These are phyloP conservation scores for Calonectria fujianensis DNA, from an alignment of 2,329 filamentous ascomycete genomes.

Conservation along the genomic window DNA sequence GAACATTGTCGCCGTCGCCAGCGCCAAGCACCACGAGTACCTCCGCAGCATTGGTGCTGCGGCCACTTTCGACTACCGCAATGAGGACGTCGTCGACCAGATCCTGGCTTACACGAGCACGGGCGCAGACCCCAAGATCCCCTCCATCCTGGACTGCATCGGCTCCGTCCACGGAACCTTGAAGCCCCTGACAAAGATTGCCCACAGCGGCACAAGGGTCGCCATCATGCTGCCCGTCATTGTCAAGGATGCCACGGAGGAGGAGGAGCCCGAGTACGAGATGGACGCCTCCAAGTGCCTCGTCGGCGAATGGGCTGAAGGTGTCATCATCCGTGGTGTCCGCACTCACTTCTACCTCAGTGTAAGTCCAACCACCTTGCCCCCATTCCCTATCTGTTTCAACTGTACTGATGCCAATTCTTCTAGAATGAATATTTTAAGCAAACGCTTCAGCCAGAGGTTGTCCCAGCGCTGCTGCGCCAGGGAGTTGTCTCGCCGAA, in stretches of 20 bases:
- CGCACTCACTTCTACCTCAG: conserved; percentile 59
- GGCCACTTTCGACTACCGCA: conserved; percentile 68
- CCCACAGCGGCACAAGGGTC: conserved; percentile 68
- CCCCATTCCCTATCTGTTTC: background rate
- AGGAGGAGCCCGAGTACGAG: conserved; percentile 69
- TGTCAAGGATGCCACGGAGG: conserved; percentile 69
- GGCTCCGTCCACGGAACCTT: conserved; percentile 69
- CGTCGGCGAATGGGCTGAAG: conserved; percentile 68
- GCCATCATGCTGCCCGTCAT: conserved; percentile 78
- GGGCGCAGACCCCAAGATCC: conserved; percentile 57
- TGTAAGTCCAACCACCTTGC: conserved; percentile 40
- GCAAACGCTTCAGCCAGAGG: conserved; percentile 71
- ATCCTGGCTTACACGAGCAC: conserved; percentile 53
- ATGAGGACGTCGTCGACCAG: conserved; percentile 59
- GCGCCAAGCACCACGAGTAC: conserved; percentile 65
- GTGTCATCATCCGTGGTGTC: conserved; percentile 72
- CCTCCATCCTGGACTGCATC: conserved; percentile 74
- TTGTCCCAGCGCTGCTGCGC: conserved; percentile 70
- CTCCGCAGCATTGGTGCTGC: conserved; percentile 67
- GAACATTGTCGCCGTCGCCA: conserved; percentile 69
- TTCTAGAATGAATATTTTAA: conserved; percentile 73
- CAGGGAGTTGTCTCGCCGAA: conserved; percentile 64
- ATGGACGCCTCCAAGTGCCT: conserved; percentile 69
- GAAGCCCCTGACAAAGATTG: conserved; percentile 70
- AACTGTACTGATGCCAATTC: conserved; percentile 30